These are phyloP conservation scores for Macaranga tanarius DNA, from an alignment of 441 rosid species.

Conservation along the genomic window DNA sequence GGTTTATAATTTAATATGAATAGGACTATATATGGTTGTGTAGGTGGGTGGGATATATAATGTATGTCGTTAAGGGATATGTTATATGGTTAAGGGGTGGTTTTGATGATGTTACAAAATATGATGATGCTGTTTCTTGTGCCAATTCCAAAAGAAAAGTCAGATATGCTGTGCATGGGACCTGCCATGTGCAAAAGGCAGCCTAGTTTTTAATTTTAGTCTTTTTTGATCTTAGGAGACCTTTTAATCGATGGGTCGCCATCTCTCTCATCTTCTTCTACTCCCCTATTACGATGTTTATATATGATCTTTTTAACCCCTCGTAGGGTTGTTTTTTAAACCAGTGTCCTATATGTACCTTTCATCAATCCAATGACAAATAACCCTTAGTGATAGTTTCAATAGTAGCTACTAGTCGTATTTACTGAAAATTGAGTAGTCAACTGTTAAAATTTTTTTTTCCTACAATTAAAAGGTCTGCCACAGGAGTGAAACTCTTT, in stretches of 20 bases:
- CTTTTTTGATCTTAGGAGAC: slow-evolving; percentile 25
- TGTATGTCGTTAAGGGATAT: background rate
- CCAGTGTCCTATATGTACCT: no score
- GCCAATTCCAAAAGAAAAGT: slow-evolving; percentile 16
- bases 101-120: background rate
- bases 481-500: no score
- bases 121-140: slow-evolving; percentile 13
- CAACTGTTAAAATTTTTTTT: no score
- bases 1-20: slow-evolving; percentile 1
- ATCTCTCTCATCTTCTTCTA: slow-evolving; percentile 21
- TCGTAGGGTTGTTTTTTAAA: no score
- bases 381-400: no score
- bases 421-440: no score
- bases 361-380: no score
- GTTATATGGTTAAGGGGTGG: background rate
- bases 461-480: no score
- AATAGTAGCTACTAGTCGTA: no score
- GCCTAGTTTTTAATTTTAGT: slow-evolving; percentile 24
- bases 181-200: slow-evolving; percentile 40
- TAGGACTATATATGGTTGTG: background rate
- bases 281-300: background rate
- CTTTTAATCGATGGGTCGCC: slow-evolving; percentile 37
- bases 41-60: background rate
- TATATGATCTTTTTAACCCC: no score
- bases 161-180: slow-evolving; percentile 33